phyloP scores from a whole-genome alignment of 345 rosid genomes.

The Melastoma malabathricum region DNA sequence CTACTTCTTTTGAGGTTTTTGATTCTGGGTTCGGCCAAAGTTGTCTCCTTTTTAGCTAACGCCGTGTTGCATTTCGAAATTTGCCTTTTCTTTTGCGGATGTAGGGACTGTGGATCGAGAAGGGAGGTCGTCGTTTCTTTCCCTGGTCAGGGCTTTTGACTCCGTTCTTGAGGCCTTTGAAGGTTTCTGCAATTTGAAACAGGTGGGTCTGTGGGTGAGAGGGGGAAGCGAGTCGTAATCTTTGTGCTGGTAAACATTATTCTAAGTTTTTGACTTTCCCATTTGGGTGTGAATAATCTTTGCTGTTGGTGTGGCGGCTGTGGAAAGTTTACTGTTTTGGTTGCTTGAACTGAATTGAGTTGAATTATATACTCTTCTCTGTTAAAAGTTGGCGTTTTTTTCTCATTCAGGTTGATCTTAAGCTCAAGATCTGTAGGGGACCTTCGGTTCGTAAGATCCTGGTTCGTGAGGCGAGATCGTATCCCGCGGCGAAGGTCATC shows the following conservation, averaged over 20 bases:
- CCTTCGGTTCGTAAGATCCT: constrained; percentile 43
- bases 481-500: constrained; percentile 43
- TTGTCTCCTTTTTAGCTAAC: not conserved
- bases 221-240: not conserved
- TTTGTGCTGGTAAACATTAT: not conserved
- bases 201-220: constrained; percentile 25
- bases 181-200: constrained; percentile 97
- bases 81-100: constrained; percentile 5
- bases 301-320: no score
- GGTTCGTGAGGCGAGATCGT: constrained; percentile 68
- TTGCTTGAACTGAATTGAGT: no score
- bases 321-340: no score
- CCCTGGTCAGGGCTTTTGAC: constrained; percentile 78
- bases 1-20: not conserved
- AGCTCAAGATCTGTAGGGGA: constrained; percentile 85
- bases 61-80: not conserved
- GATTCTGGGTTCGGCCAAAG: not conserved
- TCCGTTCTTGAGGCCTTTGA: constrained; percentile 74
- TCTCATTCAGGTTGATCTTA: constrained; percentile 68
- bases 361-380: no score
- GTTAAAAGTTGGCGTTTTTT: not conserved
- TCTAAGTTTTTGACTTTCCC: not conserved
- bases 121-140: constrained; percentile 61
- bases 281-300: no score
- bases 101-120: constrained; percentile 42